phyloP scores from a whole-genome alignment of 2,329 filamentous ascomycete species.

The Coleophoma crateriformis region DNA sequence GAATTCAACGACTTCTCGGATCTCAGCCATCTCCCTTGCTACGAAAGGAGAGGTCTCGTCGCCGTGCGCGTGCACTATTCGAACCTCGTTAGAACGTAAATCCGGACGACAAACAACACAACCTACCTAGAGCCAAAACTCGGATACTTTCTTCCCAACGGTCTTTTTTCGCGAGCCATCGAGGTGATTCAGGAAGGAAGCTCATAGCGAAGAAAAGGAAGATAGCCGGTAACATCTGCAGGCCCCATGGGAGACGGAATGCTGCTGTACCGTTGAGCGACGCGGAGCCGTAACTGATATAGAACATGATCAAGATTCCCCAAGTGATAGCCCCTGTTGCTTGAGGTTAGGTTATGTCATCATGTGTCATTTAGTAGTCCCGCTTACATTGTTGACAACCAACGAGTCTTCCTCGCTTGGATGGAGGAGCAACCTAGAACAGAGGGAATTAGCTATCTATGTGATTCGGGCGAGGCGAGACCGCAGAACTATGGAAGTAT shows the following conservation, averaged over 20 bases:
- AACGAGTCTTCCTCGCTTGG: constrained; percentile 58
- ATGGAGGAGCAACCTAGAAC: constrained; percentile 51
- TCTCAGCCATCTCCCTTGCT: constrained; percentile 62
- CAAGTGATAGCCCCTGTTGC: constrained; percentile 55
- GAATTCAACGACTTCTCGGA: constrained; percentile 66
- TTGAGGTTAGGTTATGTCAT: constrained; percentile 1
- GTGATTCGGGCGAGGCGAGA: too few relatives aligned
- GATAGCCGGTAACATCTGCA: constrained; percentile 57
- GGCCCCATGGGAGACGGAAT: constrained; percentile 60
- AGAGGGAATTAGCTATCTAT: too few relatives aligned
- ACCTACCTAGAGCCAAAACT: constrained; percentile 18
- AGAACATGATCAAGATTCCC: constrained; percentile 68
- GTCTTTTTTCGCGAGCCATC: constrained; percentile 57
- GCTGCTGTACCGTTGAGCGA: constrained; percentile 51
- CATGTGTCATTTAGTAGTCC: constrained; percentile 5
- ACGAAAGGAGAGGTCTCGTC: constrained; percentile 62
- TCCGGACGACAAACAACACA: constrained; percentile 8
- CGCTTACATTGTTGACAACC: constrained; percentile 60
- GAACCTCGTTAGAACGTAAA: too few relatives aligned
- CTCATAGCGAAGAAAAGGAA: constrained; percentile 52
- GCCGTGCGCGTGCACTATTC: constrained; percentile 57
- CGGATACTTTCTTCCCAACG: constrained; percentile 48
- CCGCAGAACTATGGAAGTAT: too few relatives aligned
- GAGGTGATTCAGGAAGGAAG: constrained; percentile 56
- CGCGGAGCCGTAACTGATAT: constrained; percentile 59